phyloP scores from a whole-genome alignment of 106 monocot species.

The Dendrobium nobile region DNA sequence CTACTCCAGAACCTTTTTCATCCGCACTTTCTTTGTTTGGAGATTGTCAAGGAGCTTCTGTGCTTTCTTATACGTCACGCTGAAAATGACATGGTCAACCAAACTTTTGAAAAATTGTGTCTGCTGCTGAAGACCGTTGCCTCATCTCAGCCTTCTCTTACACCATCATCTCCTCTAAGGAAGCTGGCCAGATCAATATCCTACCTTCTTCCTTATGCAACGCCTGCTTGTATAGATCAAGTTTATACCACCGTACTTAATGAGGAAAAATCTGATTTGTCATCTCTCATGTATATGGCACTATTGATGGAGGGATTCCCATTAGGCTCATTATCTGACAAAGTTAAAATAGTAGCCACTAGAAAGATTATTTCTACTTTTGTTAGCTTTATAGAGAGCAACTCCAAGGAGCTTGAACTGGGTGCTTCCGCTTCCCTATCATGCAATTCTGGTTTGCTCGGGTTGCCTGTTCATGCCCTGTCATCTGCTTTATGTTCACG shows the following conservation, averaged over 20 bases:
- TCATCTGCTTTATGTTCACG: constrained; percentile 42
- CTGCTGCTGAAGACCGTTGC: constrained; percentile 41
- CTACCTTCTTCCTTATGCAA: constrained; percentile 36
- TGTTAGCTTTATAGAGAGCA: constrained; percentile 39
- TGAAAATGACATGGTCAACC: constrained; percentile 33
- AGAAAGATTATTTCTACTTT: constrained; percentile 33
- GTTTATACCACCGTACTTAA: constrained; percentile 37
- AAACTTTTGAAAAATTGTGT: constrained; percentile 37
- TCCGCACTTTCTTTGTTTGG: constrained; percentile 66
- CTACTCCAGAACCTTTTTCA: constrained; percentile 66
- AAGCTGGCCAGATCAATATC: constrained; percentile 56
- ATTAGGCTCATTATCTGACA: constrained; percentile 50
- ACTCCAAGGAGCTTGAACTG: constrained; percentile 24
- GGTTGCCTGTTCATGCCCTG: constrained; percentile 51
- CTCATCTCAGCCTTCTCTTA: constrained; percentile 34
- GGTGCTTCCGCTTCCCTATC: constrained; percentile 14
- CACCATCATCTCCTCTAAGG: constrained; percentile 49
- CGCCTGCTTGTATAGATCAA: constrained; percentile 39
- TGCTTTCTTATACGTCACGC: constrained; percentile 70
- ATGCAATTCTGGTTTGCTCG: constrained; percentile 19
- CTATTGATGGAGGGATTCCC: constrained; percentile 88
- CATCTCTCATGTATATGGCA: constrained; percentile 38
- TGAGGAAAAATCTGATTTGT: constrained; percentile 30
- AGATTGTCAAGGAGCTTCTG: constrained; percentile 68
- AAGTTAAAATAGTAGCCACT: constrained; percentile 33